Evolutionary conservation across 129 eudicot genomes (phyloP).

Genomic region (Lactuca saligna): DNA sequence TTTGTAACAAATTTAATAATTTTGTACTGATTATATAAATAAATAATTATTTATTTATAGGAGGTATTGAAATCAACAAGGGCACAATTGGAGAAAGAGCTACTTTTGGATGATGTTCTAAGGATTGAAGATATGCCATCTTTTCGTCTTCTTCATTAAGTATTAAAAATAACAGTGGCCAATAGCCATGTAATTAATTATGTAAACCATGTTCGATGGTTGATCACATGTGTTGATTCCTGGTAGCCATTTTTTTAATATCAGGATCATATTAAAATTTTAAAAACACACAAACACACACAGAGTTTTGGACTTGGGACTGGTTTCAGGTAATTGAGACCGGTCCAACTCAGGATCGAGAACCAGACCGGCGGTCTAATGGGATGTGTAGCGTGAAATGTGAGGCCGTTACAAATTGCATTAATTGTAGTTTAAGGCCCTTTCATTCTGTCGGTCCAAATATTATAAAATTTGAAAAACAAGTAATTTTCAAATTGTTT

Average conservation of each 20-base stretch:
- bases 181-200: conserved; percentile 11
- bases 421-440: conserved; percentile 19
- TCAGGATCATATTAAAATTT: conserved; percentile 4
- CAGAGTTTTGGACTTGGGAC: no score
- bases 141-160: conserved; percentile 57
- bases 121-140: conserved; percentile 94
- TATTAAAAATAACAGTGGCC: no score
- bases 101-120: conserved; percentile 67
- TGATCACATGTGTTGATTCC: conserved; percentile 29
- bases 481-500: background rate
- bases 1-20: no score
- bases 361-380: no score
- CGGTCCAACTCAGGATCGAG: no score
- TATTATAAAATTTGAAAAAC: background rate
- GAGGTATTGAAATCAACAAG: conserved; percentile 60
- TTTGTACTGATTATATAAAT: no score
- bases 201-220: conserved; percentile 17
- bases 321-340: background rate
- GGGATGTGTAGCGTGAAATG: no score
- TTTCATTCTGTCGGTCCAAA: conserved; percentile 11
- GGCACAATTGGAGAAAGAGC: conserved; percentile 75
- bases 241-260: background rate
- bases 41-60: conserved; percentile 28
- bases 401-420: background rate
- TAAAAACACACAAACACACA: background rate